These are phyloP conservation scores for Cryptosporidium baileyi DNA, from an alignment of 169 alveolate genomes.

Conservation along the genomic window DNA sequence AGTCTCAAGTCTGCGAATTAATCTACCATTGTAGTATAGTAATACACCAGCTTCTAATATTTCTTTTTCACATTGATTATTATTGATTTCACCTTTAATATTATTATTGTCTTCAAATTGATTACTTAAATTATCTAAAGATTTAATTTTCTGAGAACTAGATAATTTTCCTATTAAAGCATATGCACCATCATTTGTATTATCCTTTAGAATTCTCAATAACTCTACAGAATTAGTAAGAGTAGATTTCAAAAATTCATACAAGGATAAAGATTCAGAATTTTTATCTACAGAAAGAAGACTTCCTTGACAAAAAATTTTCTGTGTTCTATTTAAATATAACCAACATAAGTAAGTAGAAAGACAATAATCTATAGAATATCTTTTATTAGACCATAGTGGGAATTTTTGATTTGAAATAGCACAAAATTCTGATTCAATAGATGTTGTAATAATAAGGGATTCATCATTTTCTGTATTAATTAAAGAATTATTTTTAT, in stretches of 20 bases:
- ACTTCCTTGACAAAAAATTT: slow-evolving; percentile 82
- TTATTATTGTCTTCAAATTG: not conserved
- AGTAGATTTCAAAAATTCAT: not conserved
- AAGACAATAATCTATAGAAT: slow-evolving; percentile 86
- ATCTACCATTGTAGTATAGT: slow-evolving; percentile 84
- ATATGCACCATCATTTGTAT: slow-evolving; percentile 42
- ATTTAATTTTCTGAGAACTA: no score
- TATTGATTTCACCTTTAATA: not conserved
- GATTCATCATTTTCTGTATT: not conserved
- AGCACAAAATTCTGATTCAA: no score
- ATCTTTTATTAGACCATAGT: slow-evolving; percentile 82
- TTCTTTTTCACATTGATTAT: slow-evolving; percentile 63
- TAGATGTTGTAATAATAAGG: not conserved
- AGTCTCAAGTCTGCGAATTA: slow-evolving; percentile 85
- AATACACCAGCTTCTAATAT: slow-evolving; percentile 87
- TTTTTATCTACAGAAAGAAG: slow-evolving; percentile 38
- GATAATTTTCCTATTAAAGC: slow-evolving; percentile 36
- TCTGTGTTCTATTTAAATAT: slow-evolving; percentile 82
- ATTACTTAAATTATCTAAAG: no score
- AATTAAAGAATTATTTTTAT: not conserved
- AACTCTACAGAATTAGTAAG: not conserved
- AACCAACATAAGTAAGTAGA: slow-evolving; percentile 88
- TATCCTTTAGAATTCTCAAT: not conserved
- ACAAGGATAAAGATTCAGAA: slow-evolving; percentile 2
- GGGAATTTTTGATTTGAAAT: slow-evolving; percentile 79